Evolutionary conservation across 176 grass and related monocot species (phyloP).

Genomic region (Ampelocalamus luodianensis): DNA sequence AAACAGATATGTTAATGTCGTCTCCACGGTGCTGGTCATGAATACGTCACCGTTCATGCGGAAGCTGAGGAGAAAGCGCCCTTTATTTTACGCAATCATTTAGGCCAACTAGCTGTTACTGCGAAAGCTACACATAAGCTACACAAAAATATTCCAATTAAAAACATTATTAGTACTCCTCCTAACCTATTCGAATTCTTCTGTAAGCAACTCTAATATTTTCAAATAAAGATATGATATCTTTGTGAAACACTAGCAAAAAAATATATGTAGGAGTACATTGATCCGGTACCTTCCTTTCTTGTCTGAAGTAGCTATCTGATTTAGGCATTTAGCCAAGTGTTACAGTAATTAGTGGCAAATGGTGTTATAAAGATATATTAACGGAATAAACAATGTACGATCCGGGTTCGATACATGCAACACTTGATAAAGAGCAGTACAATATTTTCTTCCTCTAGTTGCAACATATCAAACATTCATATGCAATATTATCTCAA

Average conservation of each 20-base stretch:
- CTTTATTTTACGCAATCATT: slow-evolving; percentile 33
- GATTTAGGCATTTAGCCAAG: too few species aligned
- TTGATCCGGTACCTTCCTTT: not conserved
- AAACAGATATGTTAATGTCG: not conserved
- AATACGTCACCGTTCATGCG: slow-evolving; percentile 37
- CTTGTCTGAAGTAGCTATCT: too few species aligned
- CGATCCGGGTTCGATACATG: too few species aligned
- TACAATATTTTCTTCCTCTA: too few species aligned
- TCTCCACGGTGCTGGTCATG: not conserved
- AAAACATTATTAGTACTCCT: not conserved
- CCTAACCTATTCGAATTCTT: not conserved
- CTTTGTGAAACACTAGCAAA: too few species aligned
- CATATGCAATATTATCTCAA: too few species aligned
- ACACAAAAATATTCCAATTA: not conserved
- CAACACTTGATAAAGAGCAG: too few species aligned
- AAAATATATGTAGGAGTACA: not conserved
- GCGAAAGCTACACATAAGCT: slow-evolving; percentile 43
- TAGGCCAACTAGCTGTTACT: not conserved
- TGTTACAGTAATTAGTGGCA: too few species aligned
- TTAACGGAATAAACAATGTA: not conserved
- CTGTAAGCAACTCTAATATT: not conserved
- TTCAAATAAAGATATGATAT: not conserved
- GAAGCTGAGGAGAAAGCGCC: not conserved
- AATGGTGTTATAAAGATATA: not conserved
- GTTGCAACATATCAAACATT: too few species aligned